phyloP scores from a whole-genome alignment of 2,329 filamentous ascomycete genomes.

The Huntiella bhutanensis region DNA sequence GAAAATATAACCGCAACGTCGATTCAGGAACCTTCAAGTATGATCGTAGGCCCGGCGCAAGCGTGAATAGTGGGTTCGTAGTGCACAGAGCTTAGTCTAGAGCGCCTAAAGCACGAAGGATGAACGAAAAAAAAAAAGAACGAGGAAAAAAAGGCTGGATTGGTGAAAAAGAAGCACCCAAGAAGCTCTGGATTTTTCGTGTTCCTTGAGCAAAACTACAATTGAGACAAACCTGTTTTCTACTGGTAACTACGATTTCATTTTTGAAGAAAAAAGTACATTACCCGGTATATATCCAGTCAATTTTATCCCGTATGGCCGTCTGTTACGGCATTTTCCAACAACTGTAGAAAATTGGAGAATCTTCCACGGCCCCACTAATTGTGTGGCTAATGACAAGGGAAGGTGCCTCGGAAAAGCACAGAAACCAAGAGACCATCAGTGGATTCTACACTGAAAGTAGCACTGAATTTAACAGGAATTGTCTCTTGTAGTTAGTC shows the following conservation, averaged over 20 bases:
- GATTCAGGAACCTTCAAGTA: no score
- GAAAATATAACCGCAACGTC: no score
- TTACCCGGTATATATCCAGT: no score
- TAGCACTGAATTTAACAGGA: no score
- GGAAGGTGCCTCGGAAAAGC: no score
- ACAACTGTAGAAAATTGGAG: conserved; percentile 12
- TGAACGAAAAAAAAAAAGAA: conserved; percentile 12
- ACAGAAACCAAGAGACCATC: no score
- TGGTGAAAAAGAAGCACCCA: conserved; percentile 8
- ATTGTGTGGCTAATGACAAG: no score
- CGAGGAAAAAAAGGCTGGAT: background rate
- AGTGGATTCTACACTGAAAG: no score
- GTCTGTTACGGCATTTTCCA: background rate
- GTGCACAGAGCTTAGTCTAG: conserved; percentile 9
- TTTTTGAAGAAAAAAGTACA: conserved; percentile 7
- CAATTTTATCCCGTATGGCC: background rate
- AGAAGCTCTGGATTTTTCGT: conserved; percentile 6
- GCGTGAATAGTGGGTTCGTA: conserved; percentile 1
- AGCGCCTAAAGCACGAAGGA: conserved; percentile 12
- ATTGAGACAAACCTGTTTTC: background rate
- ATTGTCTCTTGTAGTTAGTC: no score
- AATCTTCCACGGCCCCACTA: conserved; percentile 12
- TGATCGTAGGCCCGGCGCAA: background rate
- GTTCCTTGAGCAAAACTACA: background rate
- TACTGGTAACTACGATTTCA: background rate